A percentile compares a stretch with the other conserved stretches of the same genome.
These are phyloP conservation scores for Skeletonema potamos DNA, from an alignment of 108 stramenopile genomes.

Conservation along the genomic window DNA sequence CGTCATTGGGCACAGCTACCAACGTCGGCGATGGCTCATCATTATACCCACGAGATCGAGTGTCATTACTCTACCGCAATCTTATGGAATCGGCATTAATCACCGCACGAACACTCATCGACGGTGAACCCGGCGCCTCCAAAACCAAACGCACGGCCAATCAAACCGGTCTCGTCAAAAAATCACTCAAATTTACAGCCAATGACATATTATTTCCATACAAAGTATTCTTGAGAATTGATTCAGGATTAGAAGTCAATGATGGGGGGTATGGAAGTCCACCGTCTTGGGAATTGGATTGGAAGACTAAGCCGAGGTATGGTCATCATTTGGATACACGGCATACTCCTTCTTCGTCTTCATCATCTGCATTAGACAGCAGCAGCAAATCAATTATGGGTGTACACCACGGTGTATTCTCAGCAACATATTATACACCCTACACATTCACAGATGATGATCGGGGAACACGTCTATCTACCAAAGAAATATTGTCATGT, in stretches of 20 bases:
- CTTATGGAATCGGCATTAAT: slow-evolving; percentile 35
- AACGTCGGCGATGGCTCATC: background rate
- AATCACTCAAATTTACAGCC: slow-evolving; percentile 22
- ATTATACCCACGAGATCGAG: slow-evolving; percentile 28
- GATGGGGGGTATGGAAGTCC: slow-evolving; percentile 17
- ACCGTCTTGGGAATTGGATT: slow-evolving; percentile 23
- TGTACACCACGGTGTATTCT: slow-evolving; percentile 11
- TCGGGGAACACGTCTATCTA: slow-evolving; percentile 30
- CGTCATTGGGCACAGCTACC: background rate
- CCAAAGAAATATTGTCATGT: slow-evolving; percentile 28
- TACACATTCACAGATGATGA: slow-evolving; percentile 16
- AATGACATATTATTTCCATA: slow-evolving; percentile 41
- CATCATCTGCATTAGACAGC: no score
- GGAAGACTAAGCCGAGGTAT: slow-evolving; percentile 37
- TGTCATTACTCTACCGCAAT: slow-evolving; percentile 27
- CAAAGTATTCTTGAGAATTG: slow-evolving; percentile 38
- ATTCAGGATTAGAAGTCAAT: slow-evolving; percentile 23
- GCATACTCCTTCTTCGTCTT: background rate
- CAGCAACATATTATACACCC: slow-evolving; percentile 18
- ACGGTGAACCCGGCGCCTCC: background rate
- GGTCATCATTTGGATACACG: slow-evolving; percentile 33
- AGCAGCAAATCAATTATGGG: background rate
- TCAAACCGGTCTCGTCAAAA: slow-evolving; percentile 31
- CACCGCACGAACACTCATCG: slow-evolving; percentile 8
- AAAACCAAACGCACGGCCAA: slow-evolving; percentile 22